Base-by-base conservation (phyloP, 148 eudicot genomes). In the Polygonum maritimum region DNA sequence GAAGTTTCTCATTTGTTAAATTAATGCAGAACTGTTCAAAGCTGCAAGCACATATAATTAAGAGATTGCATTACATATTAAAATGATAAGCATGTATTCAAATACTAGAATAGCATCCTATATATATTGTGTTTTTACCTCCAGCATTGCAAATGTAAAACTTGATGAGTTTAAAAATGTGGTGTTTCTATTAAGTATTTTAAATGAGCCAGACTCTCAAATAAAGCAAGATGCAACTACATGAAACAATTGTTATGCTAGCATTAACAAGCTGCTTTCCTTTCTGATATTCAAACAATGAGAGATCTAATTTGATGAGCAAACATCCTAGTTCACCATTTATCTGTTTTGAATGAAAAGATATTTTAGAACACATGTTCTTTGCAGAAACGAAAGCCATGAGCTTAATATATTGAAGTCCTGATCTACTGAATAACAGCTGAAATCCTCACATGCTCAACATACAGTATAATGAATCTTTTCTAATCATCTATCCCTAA, bases 11-110 rank as follows among this genome's bases (percentile, higher is more conserved):
- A 84, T 96, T 96, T 16, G 99, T 96, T 84, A 96, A 80, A 83
- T 96, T 96, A 73, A 96, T 96, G 87, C 99, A 96, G 77, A 96
- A 96, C 75, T 96, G 99, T 86, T 96, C 99, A 81, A 96, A 96
- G 84, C 98, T 96, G 94, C 83, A 86, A 76, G 38, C 49, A n/a
- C 51, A 77, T 52, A 73, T 73, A 69, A 73, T 63, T 19, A 74
- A 71, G 15, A 39, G 60, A 77, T 78, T 16, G 16, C 71, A 67
- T 67, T 38, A 67, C 14, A 33, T 36, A 38, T 35, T 35, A 67
- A 13, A n/a, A 5, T 38, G 71, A 45, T 67, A 14, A 9, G n/a
- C 7, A 35, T 65, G 71, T 40, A 65, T 35, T 19, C 3, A 63
- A 9, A 67, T 67, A 21, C 13, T 63, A 67, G 71, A 35, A 67